Conservation (phyloP, 176 grass and related monocot genomes). For the Triticum aestivum region DNA sequence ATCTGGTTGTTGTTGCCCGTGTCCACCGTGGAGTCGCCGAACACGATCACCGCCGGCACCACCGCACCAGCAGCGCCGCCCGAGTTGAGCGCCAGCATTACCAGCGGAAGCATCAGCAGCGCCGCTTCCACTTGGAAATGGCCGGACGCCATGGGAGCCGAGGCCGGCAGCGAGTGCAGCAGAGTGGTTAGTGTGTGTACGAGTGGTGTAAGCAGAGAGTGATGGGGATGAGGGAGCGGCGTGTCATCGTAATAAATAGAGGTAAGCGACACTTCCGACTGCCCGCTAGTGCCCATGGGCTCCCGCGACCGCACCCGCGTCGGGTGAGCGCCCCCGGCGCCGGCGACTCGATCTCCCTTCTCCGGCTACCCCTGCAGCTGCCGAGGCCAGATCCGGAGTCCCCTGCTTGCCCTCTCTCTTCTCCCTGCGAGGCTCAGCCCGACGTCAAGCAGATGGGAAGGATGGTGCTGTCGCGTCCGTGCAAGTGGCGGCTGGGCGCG, state of each 20-base stretch:
- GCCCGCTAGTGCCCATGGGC: no score
- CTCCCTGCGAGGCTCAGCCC: no score
- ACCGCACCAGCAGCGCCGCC: not conserved
- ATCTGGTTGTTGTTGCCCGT: constrained; percentile 87
- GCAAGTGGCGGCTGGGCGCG: no score
- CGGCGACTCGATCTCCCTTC: no score
- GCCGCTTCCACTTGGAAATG: not conserved
- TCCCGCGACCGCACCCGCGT: no score
- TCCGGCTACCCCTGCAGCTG: no score
- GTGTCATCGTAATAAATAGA: constrained; percentile 10
- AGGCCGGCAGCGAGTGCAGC: not conserved
- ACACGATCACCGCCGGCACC: constrained; percentile 82
- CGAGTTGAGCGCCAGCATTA: not conserved
- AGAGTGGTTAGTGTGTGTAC: not conserved
- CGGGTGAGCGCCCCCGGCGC: no score
- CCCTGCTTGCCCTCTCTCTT: no score
- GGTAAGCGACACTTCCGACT: no score
- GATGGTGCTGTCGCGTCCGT: no score
- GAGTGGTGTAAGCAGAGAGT: not conserved
- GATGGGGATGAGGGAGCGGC: not conserved
- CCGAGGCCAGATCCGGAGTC: no score
- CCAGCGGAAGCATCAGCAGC: not conserved
- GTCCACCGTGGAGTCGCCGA: constrained; percentile 94
- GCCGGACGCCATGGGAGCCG: constrained; percentile 1
- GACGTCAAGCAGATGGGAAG: no score